Conservation (phyloP, 768 basidiomycete species). For the Ramaria sp. region DNA sequence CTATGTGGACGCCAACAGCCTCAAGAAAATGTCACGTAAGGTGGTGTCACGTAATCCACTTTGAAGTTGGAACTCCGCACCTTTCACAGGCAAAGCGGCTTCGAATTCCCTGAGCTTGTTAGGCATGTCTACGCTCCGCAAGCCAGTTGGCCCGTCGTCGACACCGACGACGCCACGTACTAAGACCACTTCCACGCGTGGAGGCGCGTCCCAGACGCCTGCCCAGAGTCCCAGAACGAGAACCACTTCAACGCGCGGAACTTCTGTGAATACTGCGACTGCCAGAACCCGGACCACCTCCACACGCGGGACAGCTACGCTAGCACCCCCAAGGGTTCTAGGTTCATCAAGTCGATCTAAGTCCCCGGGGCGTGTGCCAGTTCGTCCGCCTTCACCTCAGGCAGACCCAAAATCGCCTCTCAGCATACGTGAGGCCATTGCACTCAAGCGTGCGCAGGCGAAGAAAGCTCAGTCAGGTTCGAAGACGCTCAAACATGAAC, state of each 20-base stretch:
- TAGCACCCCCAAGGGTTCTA: slow-evolving; percentile 4
- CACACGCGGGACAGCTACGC: slow-evolving; percentile 1
- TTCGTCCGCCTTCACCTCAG: slow-evolving; percentile 2
- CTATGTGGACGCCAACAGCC: too few species aligned
- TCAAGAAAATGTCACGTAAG: too few species aligned
- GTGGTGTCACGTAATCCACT: too few species aligned
- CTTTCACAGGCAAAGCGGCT: neutral
- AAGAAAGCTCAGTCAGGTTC: slow-evolving; percentile 40
- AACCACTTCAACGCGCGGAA: slow-evolving; percentile 1
- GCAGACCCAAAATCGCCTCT: slow-evolving; percentile 13
- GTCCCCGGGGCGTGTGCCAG: neutral
- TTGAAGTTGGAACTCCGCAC: too few species aligned
- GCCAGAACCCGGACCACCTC: slow-evolving; percentile 3
- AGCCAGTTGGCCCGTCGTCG: neutral
- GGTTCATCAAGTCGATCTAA: slow-evolving; percentile 1
- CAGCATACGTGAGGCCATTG: slow-evolving; percentile 70
- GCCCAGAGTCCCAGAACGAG: neutral
- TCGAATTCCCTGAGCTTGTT: neutral
- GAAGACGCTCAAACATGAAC: neutral
- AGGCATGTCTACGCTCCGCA: slow-evolving; percentile 1
- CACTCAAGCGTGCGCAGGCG: slow-evolving; percentile 66
- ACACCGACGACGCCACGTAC: neutral
- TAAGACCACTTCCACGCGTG: neutral
- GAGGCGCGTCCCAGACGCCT: slow-evolving; percentile 1
- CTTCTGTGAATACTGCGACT: neutral